Conservation (phyloP, 2,329 filamentous ascomycete species). For the Leptographium galeiforme region DNA sequence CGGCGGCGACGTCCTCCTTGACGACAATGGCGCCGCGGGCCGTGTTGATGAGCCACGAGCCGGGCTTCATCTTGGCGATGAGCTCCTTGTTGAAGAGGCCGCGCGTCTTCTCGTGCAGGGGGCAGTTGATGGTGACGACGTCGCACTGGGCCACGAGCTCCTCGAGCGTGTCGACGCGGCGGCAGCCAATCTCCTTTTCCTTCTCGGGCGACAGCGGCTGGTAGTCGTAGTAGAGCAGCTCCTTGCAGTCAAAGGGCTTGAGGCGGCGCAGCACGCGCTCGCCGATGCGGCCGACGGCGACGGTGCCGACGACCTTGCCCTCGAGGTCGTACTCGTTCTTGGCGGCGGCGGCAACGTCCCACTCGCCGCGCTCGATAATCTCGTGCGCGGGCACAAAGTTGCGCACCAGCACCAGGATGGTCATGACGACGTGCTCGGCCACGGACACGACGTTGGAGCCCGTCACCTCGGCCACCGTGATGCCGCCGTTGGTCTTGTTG, state of each 20-base stretch:
- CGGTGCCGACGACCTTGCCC: conserved; percentile 93
- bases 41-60: conserved; percentile 96
- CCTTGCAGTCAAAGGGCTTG: conserved; percentile 98
- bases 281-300: conserved; percentile 92
- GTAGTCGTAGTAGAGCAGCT: conserved; percentile 99
- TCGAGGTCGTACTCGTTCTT: conserved; percentile 99
- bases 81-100: conserved; percentile 98
- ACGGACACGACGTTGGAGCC: conserved; percentile 98
- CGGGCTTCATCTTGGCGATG: conserved; percentile 95
- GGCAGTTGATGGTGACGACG: conserved; percentile 98
- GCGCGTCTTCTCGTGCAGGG: conserved; percentile 92
- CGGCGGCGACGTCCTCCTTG: conserved; percentile 95
- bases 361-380: conserved; percentile 76
- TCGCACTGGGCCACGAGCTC: conserved; percentile 92
- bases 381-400: conserved; percentile 98
- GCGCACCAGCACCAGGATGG: conserved; percentile 86
- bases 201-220: conserved; percentile 76
- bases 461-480: conserved; percentile 95
- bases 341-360: conserved; percentile 89
- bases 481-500: conserved; percentile 95
- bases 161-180: conserved; percentile 77
- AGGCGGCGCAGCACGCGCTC: conserved; percentile 94
- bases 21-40: conserved; percentile 97
- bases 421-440: conserved; percentile 98
- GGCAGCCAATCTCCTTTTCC: conserved; percentile 91